These are phyloP conservation scores for Fusarium pseudonygamai DNA, from an alignment of 2,329 filamentous ascomycete species.

Conservation along the genomic window DNA sequence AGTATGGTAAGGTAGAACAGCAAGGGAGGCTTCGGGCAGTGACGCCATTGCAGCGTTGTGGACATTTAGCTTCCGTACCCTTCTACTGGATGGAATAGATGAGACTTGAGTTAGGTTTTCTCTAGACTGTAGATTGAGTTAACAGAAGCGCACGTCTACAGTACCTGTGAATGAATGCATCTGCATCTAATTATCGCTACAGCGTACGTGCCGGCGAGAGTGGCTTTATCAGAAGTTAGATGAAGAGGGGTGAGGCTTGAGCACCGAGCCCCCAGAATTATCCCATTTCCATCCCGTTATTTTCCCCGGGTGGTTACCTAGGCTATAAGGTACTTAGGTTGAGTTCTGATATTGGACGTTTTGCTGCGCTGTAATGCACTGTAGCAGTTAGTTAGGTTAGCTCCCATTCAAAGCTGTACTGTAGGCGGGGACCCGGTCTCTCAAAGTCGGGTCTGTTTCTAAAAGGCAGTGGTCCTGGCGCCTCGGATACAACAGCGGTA, in stretches of 20 bases:
- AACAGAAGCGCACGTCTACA: constrained; percentile 1
- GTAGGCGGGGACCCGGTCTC: background rate
- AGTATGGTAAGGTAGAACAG: background rate
- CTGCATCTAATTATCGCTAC: background rate
- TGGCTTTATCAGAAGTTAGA: constrained; percentile 16
- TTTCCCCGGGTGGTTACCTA: constrained; percentile 7
- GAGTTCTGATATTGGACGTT: background rate
- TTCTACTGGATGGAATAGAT: constrained; percentile 4
- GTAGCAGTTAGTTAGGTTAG: background rate
- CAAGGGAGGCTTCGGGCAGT: constrained; percentile 16
- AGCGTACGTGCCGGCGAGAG: background rate
- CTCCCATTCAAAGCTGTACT: background rate
- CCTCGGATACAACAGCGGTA: constrained; percentile 39
- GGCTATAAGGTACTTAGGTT: background rate
- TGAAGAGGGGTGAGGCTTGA: constrained; percentile 22
- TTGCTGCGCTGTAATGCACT: background rate
- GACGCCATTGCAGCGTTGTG: constrained; percentile 11
- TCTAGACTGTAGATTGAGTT: constrained; percentile 5
- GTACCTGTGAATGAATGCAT: background rate
- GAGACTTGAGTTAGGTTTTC: constrained; percentile 5
- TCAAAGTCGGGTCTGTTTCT: background rate
- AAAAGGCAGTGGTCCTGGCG: constrained; percentile 25
- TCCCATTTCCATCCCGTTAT: constrained; percentile 22
- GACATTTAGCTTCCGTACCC: constrained; percentile 2
- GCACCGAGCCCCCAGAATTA: constrained; percentile 3